A percentile compares a stretch with the other conserved stretches of the same genome.
phyloP scores from a whole-genome alignment of 2,329 filamentous ascomycete genomes.

The Nothophoma quercina region DNA sequence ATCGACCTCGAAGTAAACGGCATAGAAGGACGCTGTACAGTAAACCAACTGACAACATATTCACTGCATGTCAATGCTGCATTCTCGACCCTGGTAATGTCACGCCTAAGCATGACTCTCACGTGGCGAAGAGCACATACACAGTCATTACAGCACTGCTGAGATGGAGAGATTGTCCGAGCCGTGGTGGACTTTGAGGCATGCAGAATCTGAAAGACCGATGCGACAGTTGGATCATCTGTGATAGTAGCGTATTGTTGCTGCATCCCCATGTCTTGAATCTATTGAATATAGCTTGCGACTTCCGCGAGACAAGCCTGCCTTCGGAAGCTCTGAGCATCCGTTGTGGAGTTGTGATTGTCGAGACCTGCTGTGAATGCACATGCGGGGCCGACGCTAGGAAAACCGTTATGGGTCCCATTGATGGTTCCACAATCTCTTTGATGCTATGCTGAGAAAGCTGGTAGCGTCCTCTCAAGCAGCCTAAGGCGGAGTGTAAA shows the following conservation, averaged over 20 bases:
- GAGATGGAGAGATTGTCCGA: neutral
- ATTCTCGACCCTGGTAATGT: no score
- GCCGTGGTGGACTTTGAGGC: neutral
- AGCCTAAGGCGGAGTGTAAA: neutral
- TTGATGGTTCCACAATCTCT: neutral
- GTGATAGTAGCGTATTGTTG: conserved; percentile 3
- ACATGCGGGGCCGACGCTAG: conserved; percentile 9
- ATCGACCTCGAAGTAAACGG: neutral
- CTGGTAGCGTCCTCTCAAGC: no score
- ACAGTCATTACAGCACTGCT: no score
- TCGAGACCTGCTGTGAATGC: neutral
- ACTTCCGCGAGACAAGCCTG: neutral
- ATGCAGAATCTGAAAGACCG: neutral
- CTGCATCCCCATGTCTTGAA: conserved; percentile 6
- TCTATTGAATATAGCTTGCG: neutral
- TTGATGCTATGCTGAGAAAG: neutral
- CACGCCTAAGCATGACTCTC: no score
- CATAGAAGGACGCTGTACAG: neutral
- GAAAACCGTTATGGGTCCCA: neutral
- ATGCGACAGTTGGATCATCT: neutral
- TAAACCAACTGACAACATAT: no score
- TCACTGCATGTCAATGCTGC: no score
- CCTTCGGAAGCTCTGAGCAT: neutral
- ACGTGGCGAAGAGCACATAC: no score
- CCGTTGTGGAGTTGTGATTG: neutral